Evolutionary conservation across 768 basidiomycete species (phyloP), one percentile per base, ranked within the genome.

Genomic region (Scleroderma citrinum): DNA sequence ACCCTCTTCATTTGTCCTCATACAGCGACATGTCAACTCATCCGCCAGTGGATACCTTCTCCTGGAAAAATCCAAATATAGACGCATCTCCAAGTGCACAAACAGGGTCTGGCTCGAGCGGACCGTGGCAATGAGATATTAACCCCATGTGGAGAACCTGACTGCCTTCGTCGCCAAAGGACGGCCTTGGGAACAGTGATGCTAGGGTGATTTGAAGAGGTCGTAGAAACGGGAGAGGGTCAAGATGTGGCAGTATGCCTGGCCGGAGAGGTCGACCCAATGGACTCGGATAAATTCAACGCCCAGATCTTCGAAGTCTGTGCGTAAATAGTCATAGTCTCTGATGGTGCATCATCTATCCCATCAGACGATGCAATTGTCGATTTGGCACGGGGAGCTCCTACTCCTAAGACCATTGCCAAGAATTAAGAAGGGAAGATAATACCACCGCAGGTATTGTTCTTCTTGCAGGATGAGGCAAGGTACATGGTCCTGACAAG

Each of bases 301-400:
- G n/a, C n/a, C n/a, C n/a, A n/a, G n/a, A n/a, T n/a, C n/a, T n/a
- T n/a, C n/a, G n/a, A 72, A 7, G 82, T 90, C 46, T 93, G 90
- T 81, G 85, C 93, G 0, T 95, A 85, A 63, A 75, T 94, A 57
- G 77, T 93, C 26, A 74, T 95, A 12, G 74, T 94, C n/a, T 94
- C 93, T 10, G 96, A 99, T 65, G 96, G 96, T 5, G 78, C 98
- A 43, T 89, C 92, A 1, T 91, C 90, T 31, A 78, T 89, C 40
- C 76, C 95, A 37, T 93, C 93, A 1, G 93, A 98, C 63, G 87
- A 90, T 53, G 96, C 98, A 69, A 85, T 99, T 52, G 82, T 90
- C 30, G 96, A 98, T 64, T 81, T 99, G 38, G 86, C 84, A 6
- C 76, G 93, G 43, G 74, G 74, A 39, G 81, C 85, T 6, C 63